phyloP scores from a whole-genome alignment of 2,329 filamentous ascomycete species.

The Calonectria naviculata region DNA sequence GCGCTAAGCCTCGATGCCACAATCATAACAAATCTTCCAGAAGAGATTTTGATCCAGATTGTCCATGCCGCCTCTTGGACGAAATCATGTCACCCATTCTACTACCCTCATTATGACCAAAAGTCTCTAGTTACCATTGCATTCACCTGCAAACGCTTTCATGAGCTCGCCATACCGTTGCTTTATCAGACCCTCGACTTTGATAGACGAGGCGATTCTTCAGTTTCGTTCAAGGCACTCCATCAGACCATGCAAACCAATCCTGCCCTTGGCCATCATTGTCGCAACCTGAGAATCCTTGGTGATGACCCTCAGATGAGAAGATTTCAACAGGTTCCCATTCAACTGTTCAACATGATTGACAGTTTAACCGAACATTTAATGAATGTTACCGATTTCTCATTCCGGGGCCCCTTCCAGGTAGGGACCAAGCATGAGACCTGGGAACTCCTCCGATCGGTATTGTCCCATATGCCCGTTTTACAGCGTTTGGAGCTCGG shows the following conservation, averaged over 20 bases:
- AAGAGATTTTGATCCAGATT: neutral
- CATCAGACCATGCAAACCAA: neutral
- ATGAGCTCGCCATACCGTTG: neutral
- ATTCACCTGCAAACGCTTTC: neutral
- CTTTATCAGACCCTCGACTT: neutral
- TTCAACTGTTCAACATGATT: neutral
- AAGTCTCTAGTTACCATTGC: neutral
- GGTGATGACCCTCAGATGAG: neutral
- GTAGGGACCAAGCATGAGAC: neutral
- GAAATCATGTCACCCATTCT: neutral
- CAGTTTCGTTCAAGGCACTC: neutral
- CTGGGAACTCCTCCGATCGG: neutral
- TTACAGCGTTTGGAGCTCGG: neutral
- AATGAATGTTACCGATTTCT: neutral
- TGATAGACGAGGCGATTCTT: neutral
- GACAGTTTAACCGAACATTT: neutral
- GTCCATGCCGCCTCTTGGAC: neutral
- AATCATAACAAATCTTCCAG: neutral
- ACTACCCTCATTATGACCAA: neutral
- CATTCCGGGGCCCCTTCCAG: neutral
- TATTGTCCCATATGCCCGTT: neutral
- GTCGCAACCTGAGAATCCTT: neutral
- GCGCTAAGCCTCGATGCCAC: neutral
- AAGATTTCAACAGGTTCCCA: neutral
- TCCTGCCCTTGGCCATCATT: neutral